Evolutionary conservation across 1,284 basidiomycete species (phyloP), one percentile per base, ranked within the genome.

Genomic region (Pseudozyma tsukubaensis): DNA sequence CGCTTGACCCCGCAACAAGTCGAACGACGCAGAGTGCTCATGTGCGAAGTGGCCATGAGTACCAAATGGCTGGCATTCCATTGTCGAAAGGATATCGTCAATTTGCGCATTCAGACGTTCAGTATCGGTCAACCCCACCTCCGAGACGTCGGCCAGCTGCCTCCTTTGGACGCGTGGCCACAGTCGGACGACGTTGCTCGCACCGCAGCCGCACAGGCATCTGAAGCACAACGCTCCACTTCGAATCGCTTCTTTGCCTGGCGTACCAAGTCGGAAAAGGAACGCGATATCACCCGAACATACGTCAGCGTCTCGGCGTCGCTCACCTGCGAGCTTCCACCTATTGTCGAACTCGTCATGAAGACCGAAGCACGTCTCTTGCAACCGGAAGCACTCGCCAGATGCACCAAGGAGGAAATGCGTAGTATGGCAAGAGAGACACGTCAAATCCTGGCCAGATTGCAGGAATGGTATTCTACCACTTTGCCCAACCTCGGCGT

Each of bases 61-160:
- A 19, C 62, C 11, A 71, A 65, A 34, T 71, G 61, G 62, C 18
- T 65, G 0, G 62, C 61, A 4, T 62, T 71, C 19, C 62, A 65
- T 36, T 59, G 57, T n/a, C 62, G 68, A 1, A 52, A 40, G 4
- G 57, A 52, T n/a, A 45, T 42, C 8, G 32, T 47, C 1, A 39
- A 43, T 21, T 8, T 52, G 37, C 50, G 43, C 16, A 19, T 64
- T 14, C 24, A 19, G 32, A 24, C 49, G 14, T 71, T 71, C 43
- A 60, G 39, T 42, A 34, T 61, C 29, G 68, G 68, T 6, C 50
- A 48, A 16, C 19, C 68, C 1, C 56, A 59, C 50, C 40, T 65
- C 1, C 4, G 37, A 11, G 10, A 29, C 9, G 24, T 71, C 4
- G 62, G 59, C 5, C 54, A 65, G 48, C 29, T 71, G 2, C 68